These are phyloP conservation scores for Rubia tinctorum DNA, from an alignment of 305 asterid genomes.

Conservation along the genomic window DNA sequence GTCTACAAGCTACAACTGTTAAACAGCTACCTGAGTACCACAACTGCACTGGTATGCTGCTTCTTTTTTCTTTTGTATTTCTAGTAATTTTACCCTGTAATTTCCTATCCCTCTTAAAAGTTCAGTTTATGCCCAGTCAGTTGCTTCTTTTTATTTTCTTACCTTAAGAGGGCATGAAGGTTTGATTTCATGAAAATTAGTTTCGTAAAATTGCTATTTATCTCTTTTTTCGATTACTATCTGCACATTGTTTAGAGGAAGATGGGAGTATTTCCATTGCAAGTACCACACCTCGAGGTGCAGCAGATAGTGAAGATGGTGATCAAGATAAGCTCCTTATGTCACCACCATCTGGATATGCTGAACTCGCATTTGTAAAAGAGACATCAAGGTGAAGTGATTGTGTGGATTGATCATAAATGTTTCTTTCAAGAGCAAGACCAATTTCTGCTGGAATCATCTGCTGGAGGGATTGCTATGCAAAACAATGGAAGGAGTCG, in stretches of 20 bases:
- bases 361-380: conserved; percentile 38
- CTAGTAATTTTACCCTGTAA: background rate
- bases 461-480: conserved; percentile 1
- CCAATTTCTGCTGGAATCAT: conserved; percentile 7
- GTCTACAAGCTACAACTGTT: conserved; percentile 50
- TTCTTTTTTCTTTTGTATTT: background rate
- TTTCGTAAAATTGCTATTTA: background rate
- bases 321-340: conserved; percentile 44
- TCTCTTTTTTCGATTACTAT: background rate
- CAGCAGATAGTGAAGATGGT: conserved; percentile 39
- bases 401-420: background rate
- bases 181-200: background rate
- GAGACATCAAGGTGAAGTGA: conserved; percentile 29
- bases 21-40: conserved; percentile 51
- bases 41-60: conserved; percentile 32
- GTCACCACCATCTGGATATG: conserved; percentile 26
- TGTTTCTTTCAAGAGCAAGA: background rate
- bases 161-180: background rate
- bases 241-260: conserved; percentile 29
- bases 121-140: background rate
- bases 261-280: conserved; percentile 38
- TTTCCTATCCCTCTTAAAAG: background rate
- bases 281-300: conserved; percentile 25
- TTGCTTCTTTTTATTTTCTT: background rate
- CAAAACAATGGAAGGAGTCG: background rate